phyloP scores from a whole-genome alignment of 139 green algal genomes.

The Closterium sp. region DNA sequence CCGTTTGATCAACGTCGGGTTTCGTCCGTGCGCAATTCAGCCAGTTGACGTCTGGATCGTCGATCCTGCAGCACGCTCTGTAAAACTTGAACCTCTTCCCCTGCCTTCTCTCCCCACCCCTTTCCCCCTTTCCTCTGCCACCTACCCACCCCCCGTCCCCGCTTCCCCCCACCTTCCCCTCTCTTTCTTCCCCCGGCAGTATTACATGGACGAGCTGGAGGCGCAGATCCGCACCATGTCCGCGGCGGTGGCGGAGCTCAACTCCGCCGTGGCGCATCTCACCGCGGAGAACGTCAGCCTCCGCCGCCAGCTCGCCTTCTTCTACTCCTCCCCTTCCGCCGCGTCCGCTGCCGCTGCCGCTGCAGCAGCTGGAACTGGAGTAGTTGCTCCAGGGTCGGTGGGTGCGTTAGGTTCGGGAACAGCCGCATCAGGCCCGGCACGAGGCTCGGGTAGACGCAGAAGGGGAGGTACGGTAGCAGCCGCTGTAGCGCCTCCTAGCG shows the following conservation, averaged over 20 bases:
- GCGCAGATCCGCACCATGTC: conserved; percentile 51
- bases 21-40: too few species aligned
- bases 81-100: too few species aligned
- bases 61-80: too few species aligned
- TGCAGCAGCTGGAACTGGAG: not conserved
- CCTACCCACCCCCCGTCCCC: too few species aligned
- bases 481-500: not conserved
- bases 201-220: conserved; percentile 64
- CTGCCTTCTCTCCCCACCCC: too few species aligned
- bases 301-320: conserved; percentile 56
- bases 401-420: not conserved
- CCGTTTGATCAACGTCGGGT: too few species aligned
- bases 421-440: not conserved
- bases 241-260: conserved; percentile 55
- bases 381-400: not conserved
- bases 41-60: too few species aligned
- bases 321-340: conserved; percentile 22
- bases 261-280: conserved; percentile 56
- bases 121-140: not conserved
- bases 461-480: not conserved
- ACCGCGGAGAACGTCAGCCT: conserved; percentile 66
- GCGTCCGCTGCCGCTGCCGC: not conserved
- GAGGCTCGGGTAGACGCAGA: not conserved
- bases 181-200: conserved; percentile 6
- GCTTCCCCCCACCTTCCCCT: not conserved